Conservation (phyloP, 306 rosid genomes). For the Prinsepia uniflora region DNA sequence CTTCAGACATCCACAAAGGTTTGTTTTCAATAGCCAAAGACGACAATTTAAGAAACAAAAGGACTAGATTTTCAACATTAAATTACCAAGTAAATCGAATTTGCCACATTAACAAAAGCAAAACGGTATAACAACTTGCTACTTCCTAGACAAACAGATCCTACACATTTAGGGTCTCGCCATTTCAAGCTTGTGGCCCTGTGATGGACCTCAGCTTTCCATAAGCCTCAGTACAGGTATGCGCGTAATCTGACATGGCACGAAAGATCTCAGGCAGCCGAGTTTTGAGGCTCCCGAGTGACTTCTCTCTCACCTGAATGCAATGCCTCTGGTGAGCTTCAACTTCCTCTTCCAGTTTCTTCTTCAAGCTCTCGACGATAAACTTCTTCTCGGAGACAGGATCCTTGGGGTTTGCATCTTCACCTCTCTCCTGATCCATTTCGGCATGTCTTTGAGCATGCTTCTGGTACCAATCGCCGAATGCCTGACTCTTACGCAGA, state of each 20-base stretch:
- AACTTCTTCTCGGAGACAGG: slow-evolving; percentile 52
- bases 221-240: slow-evolving; percentile 55
- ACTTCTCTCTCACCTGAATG: slow-evolving; percentile 72
- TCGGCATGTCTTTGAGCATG: slow-evolving; percentile 46
- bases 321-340: slow-evolving; percentile 62
- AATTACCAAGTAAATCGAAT: slow-evolving; percentile 18
- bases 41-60: neutral
- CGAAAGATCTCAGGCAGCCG: slow-evolving; percentile 85
- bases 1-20: neutral
- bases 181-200: slow-evolving; percentile 27
- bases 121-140: slow-evolving; percentile 16
- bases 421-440: slow-evolving; percentile 52
- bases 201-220: slow-evolving; percentile 44
- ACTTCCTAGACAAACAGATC: slow-evolving; percentile 13
- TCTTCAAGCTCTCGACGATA: slow-evolving; percentile 69
- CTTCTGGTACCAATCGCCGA: slow-evolving; percentile 75
- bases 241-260: slow-evolving; percentile 50
- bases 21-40: neutral
- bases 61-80: neutral
- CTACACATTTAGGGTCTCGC: slow-evolving; percentile 24
- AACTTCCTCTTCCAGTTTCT: slow-evolving; percentile 63
- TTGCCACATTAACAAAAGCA: slow-evolving; percentile 13
- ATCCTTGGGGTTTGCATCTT: slow-evolving; percentile 53
- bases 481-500: slow-evolving; percentile 55
- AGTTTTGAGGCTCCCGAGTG: slow-evolving; percentile 64